Conservation (phyloP, 139 green algal species). For the Astrephomene gubernaculifera region DNA sequence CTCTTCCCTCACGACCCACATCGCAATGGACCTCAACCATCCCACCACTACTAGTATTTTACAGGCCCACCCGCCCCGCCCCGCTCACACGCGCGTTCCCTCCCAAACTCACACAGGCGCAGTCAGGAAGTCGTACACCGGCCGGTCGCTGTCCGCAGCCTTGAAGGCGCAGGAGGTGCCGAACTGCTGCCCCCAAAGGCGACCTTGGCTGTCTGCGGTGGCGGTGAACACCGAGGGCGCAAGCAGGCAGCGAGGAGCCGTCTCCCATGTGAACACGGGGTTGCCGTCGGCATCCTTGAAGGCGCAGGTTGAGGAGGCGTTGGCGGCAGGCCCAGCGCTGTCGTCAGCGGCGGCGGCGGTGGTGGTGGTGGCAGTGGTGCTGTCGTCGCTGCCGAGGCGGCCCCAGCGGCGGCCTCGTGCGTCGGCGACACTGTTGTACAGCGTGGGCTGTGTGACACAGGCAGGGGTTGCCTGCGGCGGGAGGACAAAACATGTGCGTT, state of each 20-base stretch:
- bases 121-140: constrained; percentile 36
- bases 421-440: constrained; percentile 32
- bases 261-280: constrained; percentile 39
- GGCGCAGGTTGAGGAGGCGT: neutral
- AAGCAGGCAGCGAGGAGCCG: constrained; percentile 33
- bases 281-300: neutral
- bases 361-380: neutral
- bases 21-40: no score
- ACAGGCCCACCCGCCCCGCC: no score
- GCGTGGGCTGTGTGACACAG: neutral
- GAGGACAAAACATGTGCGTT: no score
- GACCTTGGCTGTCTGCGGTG: neutral
- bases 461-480: constrained; percentile 15
- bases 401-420: constrained; percentile 1
- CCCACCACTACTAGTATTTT: no score
- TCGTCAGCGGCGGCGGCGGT: no score
- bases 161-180: constrained; percentile 28
- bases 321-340: no score
- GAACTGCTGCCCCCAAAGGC: constrained; percentile 24
- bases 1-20: no score
- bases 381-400: neutral
- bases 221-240: constrained; percentile 2
- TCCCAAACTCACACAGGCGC: constrained; percentile 22
- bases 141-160: constrained; percentile 29
- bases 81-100: no score